Evolutionary conservation across 2,329 filamentous ascomycete genomes (phyloP), one percentile per base, ranked within the genome.

Genomic region (Colletotrichum orchidophilum): DNA sequence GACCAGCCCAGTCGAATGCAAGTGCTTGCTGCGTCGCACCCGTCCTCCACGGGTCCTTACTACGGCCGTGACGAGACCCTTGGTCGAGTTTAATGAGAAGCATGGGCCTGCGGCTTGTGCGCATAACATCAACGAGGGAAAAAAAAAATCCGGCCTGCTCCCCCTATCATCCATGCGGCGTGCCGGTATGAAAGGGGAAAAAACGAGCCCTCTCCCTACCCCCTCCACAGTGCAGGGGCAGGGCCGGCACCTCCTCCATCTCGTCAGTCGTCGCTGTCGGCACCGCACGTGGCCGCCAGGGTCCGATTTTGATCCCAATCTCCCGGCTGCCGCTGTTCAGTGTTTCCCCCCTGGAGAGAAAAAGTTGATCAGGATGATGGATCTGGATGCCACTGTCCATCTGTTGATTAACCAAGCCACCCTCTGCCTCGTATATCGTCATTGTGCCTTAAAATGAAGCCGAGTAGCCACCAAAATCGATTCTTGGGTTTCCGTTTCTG

Each of bases 211-310:
- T n/a, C 18, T 46, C 39, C 39, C 49, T 70, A 24, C 55, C 9
- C 35, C 61, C 57, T 70, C 66, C 66, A 72, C 27, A 49, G 35
- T 62, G 68, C 69, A 73, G 69, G 71, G 60, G 55, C 66, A 67
- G 68, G 66, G 63, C 49, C 49, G 46, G 63, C 35, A 73, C 39
- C 63, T 52, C 57, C 24, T 68, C 54, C 62, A 67, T 63, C 54
- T 66, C 62, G 61, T 71, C 71, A 66, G 63, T 71, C 71, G 64
- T 55, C 63, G 55, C 53, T 26, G 39, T 54, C 39, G 59, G 60
- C 49, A 62, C 55, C 72, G 76, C 77, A 79, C 77, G 77, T 79
- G 77, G 77, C 76, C 70, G 74, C 74, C 71, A 64, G 76, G 75
- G 54, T 75, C 74, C 73, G 61, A 72, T 73, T 74, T 71, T 72